Percentiles rank a stretch among this genome's conserved stretches.
Conservation (phyloP, 164 flowering plant species). For the Sextonia rubra region DNA sequence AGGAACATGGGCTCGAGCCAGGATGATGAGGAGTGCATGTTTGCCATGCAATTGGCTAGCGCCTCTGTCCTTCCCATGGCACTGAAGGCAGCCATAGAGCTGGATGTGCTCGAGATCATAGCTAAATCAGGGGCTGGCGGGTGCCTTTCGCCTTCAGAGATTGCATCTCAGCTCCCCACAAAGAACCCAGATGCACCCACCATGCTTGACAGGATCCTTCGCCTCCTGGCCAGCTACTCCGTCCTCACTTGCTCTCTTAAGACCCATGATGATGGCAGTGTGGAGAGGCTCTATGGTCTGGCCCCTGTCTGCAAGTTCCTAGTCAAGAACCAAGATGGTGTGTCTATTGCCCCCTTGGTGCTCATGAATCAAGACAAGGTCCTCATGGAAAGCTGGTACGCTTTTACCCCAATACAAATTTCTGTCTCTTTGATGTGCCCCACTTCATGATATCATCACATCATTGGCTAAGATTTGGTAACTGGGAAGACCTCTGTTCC, state of each 20-base stretch:
- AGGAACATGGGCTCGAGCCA: not conserved
- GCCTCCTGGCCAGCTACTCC: constrained; percentile 62
- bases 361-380: constrained; percentile 90
- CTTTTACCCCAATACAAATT: not conserved
- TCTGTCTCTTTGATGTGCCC: not conserved
- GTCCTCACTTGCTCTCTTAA: constrained; percentile 44
- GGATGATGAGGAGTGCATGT: constrained; percentile 46
- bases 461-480: too few relatives aligned
- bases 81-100: constrained; percentile 63
- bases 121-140: constrained; percentile 52
- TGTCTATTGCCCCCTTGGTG: constrained; percentile 48
- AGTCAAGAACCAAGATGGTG: constrained; percentile 69
- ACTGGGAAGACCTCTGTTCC: too few relatives aligned
- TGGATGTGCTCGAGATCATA: constrained; percentile 69
- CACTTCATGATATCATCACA: too few relatives aligned
- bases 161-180: constrained; percentile 59
- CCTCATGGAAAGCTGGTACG: constrained; percentile 92
- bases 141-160: constrained; percentile 41
- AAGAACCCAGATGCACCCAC: constrained; percentile 55
- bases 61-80: constrained; percentile 71
- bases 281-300: constrained; percentile 65
- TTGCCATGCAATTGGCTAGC: constrained; percentile 61
- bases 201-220: constrained; percentile 75
- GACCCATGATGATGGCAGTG: constrained; percentile 35
- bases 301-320: constrained; percentile 72